Percentiles rank a stretch among this genome's conserved stretches.
Conservation (phyloP, 2,329 filamentous ascomycete species). For the Chaetomiaceae sp. region DNA sequence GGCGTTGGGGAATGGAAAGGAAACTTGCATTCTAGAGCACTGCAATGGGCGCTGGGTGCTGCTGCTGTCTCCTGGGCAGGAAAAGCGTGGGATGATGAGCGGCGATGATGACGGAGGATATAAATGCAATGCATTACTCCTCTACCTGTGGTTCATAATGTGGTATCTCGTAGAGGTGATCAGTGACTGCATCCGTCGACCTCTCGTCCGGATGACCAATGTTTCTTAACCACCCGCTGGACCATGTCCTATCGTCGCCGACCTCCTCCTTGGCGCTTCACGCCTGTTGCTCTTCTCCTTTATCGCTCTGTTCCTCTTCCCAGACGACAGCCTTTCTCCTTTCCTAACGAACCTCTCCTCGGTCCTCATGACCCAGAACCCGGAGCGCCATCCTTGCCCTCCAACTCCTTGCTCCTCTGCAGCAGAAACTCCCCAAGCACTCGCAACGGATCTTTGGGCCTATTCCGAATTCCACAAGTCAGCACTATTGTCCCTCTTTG, state of each 20-base stretch:
- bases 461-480: constrained; percentile 25
- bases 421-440: constrained; percentile 67
- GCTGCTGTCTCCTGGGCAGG: constrained; percentile 5
- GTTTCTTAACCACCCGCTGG: not conserved
- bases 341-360: no score
- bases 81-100: constrained; percentile 10
- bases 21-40: constrained; percentile 27
- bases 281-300: not conserved
- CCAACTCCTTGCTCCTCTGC: constrained; percentile 62
- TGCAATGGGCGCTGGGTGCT: constrained; percentile 17
- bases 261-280: not conserved
- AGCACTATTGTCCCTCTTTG: no score
- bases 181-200: no score
- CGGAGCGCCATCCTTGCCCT: constrained; percentile 32
- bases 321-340: not conserved
- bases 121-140: constrained; percentile 12
- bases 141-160: not conserved
- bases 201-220: no score
- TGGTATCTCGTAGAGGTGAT: constrained; percentile 8
- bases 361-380: not conserved
- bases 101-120: constrained; percentile 11
- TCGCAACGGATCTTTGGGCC: constrained; percentile 64
- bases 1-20: constrained; percentile 29
- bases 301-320: no score
- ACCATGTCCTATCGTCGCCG: not conserved